phyloP scores from a whole-genome alignment of 2,329 filamentous ascomycete genomes.

The Alternaria longipes region DNA sequence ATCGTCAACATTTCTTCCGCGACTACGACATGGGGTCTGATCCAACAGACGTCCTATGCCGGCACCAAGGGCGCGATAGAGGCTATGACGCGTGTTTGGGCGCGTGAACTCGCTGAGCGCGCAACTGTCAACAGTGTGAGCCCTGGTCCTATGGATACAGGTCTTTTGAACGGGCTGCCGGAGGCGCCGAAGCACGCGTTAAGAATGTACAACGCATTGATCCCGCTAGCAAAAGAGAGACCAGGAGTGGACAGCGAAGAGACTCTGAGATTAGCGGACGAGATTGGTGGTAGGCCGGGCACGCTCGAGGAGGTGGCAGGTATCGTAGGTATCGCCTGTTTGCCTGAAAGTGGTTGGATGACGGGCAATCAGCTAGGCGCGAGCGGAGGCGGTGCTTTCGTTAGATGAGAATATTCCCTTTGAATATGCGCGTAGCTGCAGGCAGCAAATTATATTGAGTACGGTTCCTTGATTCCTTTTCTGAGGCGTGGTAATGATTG shows the following conservation, averaged over 20 bases:
- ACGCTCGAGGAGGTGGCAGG: constrained; percentile 16
- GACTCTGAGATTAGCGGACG: constrained; percentile 9
- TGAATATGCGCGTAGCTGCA: background rate
- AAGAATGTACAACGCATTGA: constrained; percentile 14
- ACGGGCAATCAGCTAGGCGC: constrained; percentile 17
- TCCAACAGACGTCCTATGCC: constrained; percentile 17
- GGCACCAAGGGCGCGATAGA: constrained; percentile 17
- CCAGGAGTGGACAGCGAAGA: constrained; percentile 12
- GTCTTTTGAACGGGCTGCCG: constrained; percentile 12
- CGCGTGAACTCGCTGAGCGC: constrained; percentile 12
- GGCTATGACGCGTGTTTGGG: constrained; percentile 19
- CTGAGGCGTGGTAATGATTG: background rate
- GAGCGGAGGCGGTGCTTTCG: constrained; percentile 15
- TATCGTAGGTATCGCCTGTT: constrained; percentile 16
- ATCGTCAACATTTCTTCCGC: constrained; percentile 19
- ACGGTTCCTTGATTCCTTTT: too few species aligned
- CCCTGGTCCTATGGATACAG: constrained; percentile 15
- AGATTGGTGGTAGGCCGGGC: constrained; percentile 14
- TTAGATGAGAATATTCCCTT: background rate
- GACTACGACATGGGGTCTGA: constrained; percentile 16
- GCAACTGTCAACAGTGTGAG: constrained; percentile 16
- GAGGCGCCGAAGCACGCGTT: constrained; percentile 12
- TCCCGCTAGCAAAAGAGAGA: constrained; percentile 10
- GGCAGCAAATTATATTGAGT: background rate
- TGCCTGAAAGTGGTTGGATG: constrained; percentile 19